Conservation (phyloP, 176 grass and related monocot species). For the Canna indica region DNA sequence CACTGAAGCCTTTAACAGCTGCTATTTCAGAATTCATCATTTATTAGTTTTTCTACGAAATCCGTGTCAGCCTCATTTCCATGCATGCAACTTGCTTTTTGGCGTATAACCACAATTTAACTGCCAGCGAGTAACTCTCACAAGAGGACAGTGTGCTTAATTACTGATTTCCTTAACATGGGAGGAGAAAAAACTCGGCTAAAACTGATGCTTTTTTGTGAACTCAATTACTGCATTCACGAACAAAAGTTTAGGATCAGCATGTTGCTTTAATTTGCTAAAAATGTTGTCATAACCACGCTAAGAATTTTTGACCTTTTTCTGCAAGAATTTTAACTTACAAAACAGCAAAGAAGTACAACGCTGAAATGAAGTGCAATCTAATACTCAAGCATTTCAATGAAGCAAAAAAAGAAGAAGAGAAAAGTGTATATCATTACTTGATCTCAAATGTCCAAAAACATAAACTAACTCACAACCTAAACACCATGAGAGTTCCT, state of each 20-base stretch:
- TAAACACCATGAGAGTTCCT: not conserved
- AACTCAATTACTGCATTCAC: not conserved
- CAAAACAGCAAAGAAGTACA: too few species aligned
- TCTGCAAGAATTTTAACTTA: too few species aligned
- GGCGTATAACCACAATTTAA: not conserved
- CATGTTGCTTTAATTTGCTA: not conserved
- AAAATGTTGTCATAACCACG: too few species aligned
- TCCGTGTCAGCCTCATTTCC: not conserved
- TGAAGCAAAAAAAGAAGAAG: not conserved
- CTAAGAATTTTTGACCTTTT: too few species aligned
- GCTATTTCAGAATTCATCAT: not conserved
- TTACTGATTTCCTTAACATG: not conserved
- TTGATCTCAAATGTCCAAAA: not conserved
- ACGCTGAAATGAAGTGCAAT: too few species aligned
- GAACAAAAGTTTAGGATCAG: not conserved
- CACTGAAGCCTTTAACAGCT: not conserved
- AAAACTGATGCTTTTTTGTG: not conserved
- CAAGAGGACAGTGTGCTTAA: not conserved
- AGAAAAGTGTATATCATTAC: not conserved
- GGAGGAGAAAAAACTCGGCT: not conserved
- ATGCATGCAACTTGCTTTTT: not conserved
- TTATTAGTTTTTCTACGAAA: not conserved
- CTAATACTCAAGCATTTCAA: not conserved
- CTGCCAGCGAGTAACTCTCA: not conserved
- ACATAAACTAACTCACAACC: not conserved